Percentiles rank a stretch among this genome's conserved stretches.
Evolutionary conservation across 441 rosid genomes (phyloP).

Genomic region (Brassica hybrid): DNA sequence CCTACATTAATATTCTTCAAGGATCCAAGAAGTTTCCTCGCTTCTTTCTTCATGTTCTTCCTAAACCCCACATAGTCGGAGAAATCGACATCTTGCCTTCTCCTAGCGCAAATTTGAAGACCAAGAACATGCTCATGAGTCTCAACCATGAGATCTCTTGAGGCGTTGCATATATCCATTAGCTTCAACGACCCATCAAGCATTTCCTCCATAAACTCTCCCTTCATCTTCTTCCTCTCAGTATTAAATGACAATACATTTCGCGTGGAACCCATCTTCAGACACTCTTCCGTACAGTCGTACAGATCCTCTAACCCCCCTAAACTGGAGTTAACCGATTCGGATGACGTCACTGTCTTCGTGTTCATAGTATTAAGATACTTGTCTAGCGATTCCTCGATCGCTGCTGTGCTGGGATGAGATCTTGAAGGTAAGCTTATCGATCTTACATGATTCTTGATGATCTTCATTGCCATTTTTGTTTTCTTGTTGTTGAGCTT

Average conservation of each 20-base stretch:
- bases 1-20: conserved; percentile 53
- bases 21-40: conserved; percentile 43
- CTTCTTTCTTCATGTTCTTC: conserved; percentile 63
- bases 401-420: conserved; percentile 57
- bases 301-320: conserved; percentile 52
- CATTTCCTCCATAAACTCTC: conserved; percentile 50
- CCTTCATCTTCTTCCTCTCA: conserved; percentile 34
- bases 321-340: conserved; percentile 45
- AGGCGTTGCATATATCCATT: conserved; percentile 57
- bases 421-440: conserved; percentile 72
- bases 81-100: conserved; percentile 48
- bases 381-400: conserved; percentile 57
- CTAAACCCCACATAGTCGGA: conserved; percentile 44
- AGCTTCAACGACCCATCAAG: conserved; percentile 63
- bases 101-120: conserved; percentile 55
- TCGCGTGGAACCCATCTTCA: conserved; percentile 57
- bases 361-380: conserved; percentile 45
- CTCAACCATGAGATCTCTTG: conserved; percentile 54
- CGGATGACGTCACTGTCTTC: conserved; percentile 40
- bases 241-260: conserved; percentile 44
- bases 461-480: conserved; percentile 46
- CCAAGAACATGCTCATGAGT: conserved; percentile 54
- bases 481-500: conserved; percentile 14
- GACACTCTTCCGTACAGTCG: conserved; percentile 51
- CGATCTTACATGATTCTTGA: conserved; percentile 57